Evolutionary conservation across 345 rosid genomes (phyloP).

Genomic region (Citrus trifoliata): DNA sequence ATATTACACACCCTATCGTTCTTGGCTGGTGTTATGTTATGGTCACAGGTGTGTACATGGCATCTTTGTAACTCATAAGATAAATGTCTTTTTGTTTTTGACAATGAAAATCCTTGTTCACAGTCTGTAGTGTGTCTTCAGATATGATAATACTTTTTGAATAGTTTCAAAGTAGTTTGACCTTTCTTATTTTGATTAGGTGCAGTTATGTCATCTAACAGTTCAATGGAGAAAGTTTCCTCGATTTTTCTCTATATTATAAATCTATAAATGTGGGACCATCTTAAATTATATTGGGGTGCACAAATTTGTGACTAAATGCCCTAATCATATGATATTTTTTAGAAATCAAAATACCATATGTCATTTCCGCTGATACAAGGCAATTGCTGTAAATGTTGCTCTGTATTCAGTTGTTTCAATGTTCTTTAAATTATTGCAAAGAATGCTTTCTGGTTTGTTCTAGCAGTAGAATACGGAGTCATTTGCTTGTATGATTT

Average conservation of each 20-base stretch:
- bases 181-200: background rate
- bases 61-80: slow-evolving; percentile 1
- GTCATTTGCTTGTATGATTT: background rate
- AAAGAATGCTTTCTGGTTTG: background rate
- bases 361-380: background rate
- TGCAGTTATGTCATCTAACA: background rate
- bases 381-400: background rate
- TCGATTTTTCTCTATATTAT: background rate
- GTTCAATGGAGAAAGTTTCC: background rate
- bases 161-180: background rate
- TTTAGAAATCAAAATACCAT: background rate
- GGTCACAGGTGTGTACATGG: slow-evolving; percentile 77
- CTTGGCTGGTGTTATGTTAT: slow-evolving; percentile 84
- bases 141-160: background rate
- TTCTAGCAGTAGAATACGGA: background rate
- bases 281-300: background rate
- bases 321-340: background rate
- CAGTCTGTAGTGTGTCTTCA: background rate
- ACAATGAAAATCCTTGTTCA: background rate
- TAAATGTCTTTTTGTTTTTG: background rate
- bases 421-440: background rate
- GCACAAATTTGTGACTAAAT: background rate
- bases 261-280: background rate
- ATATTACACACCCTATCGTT: slow-evolving; percentile 86
- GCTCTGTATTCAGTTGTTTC: background rate